A percentile compares a stretch with the other conserved stretches of the same genome.
These are phyloP conservation scores for Phytophthora citricola DNA, from an alignment of 352 stramenopile genomes.

Conservation along the genomic window DNA sequence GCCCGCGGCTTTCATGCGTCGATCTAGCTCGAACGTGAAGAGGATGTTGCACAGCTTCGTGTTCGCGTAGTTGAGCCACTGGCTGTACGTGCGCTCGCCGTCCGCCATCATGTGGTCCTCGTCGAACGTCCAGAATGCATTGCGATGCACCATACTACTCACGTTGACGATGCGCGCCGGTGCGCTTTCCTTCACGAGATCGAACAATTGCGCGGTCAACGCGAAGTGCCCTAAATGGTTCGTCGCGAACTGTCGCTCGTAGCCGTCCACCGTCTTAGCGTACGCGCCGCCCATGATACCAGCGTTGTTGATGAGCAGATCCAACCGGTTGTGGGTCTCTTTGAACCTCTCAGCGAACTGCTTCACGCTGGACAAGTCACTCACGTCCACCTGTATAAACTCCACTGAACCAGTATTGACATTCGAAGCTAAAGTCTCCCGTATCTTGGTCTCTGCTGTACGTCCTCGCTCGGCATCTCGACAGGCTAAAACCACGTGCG, in stretches of 20 bases:
- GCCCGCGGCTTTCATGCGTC: conserved; percentile 36
- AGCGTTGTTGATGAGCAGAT: conserved; percentile 78
- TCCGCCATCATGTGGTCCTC: conserved; percentile 32
- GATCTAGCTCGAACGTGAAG: conserved; percentile 55
- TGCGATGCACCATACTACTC: conserved; percentile 50
- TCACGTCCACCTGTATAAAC: conserved; percentile 62
- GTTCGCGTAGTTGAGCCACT: conserved; percentile 52
- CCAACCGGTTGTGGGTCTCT: conserved; percentile 35
- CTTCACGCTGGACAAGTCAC: conserved; percentile 48
- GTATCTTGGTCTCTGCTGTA: conserved; percentile 33
- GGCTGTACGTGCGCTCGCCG: conserved; percentile 35
- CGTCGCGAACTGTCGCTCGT: conserved; percentile 68
- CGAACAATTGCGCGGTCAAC: conserved; percentile 53
- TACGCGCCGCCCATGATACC: conserved; percentile 55
- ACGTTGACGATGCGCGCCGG: conserved; percentile 52
- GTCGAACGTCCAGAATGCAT: conserved; percentile 32
- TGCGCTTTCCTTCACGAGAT: conserved; percentile 34
- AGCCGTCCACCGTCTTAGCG: conserved; percentile 43
- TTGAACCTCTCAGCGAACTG: conserved; percentile 48
- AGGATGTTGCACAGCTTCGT: conserved; percentile 69
- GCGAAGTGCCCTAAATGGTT: conserved; percentile 75
- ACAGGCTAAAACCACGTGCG: conserved; percentile 48
- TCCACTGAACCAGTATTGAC: conserved; percentile 38
- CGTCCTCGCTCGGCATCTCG: conserved; percentile 25
- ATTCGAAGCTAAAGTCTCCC: conserved; percentile 10